A percentile compares a stretch with the other conserved stretches of the same genome.
phyloP scores from a whole-genome alignment of 1,139 yeast species.

The Yamadazyma taylorii region DNA sequence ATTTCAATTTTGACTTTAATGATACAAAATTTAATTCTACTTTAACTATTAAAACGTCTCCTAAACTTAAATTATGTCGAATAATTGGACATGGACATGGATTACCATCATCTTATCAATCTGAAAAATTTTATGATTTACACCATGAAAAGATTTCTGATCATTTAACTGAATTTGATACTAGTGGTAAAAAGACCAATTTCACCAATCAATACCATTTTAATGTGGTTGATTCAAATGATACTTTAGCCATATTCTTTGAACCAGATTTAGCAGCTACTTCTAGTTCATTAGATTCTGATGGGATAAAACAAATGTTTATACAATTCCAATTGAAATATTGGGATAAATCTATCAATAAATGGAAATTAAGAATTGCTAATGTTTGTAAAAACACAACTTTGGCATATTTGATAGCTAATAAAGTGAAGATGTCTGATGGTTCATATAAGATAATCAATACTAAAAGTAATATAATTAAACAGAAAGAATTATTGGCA shows the following conservation, averaged over 20 bases:
- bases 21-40: slow-evolving; percentile 13
- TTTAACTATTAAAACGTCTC: slow-evolving; percentile 34
- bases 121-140: slow-evolving; percentile 21
- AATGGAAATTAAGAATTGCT: slow-evolving; percentile 30
- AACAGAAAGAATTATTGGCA: slow-evolving; percentile 26
- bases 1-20: slow-evolving; percentile 3
- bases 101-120: slow-evolving; percentile 34
- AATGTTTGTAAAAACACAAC: slow-evolving; percentile 36
- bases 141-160: slow-evolving; percentile 38
- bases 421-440: slow-evolving; percentile 18
- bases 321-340: slow-evolving; percentile 35
- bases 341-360: slow-evolving; percentile 21
- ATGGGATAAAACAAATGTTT: slow-evolving; percentile 23
- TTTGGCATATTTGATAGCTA: slow-evolving; percentile 17
- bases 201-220: slow-evolving; percentile 41
- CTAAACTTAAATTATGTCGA: slow-evolving; percentile 29
- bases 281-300: slow-evolving; percentile 17
- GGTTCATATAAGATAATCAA: slow-evolving; percentile 17
- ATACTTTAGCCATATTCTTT: slow-evolving; percentile 32
- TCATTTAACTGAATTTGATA: slow-evolving; percentile 31
- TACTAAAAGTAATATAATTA: slow-evolving; percentile 23
- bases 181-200: slow-evolving; percentile 26
- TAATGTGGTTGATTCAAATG: slow-evolving; percentile 20
- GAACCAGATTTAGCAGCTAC: slow-evolving; percentile 33
- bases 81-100: slow-evolving; percentile 31